Evolutionary conservation across 495 filamentous ascomycete species (phyloP).

Genomic region (Tuber brumale): DNA sequence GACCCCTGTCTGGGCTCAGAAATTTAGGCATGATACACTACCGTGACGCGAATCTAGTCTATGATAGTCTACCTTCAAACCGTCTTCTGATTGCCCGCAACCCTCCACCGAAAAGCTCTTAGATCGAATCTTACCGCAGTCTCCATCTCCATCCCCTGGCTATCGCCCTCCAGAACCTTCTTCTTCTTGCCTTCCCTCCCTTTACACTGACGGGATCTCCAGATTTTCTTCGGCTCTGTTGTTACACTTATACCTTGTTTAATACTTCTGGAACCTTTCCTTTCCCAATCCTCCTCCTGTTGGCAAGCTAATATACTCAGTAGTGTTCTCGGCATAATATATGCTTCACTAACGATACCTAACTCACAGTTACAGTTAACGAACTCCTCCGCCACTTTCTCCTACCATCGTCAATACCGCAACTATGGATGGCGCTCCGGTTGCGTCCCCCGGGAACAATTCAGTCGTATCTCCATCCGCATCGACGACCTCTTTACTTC

Average conservation of each 20-base stretch:
- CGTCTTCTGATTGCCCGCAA: not conserved
- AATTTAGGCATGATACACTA: not conserved
- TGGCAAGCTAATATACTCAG: slow-evolving; percentile 6
- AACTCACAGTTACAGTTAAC: slow-evolving; percentile 13
- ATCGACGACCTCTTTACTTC: slow-evolving; percentile 29
- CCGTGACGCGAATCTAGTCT: not conserved
- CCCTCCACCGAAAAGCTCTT: not conserved
- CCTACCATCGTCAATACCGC: not conserved
- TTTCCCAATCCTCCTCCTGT: not conserved
- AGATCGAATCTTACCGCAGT: slow-evolving; percentile 17
- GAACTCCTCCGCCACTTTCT: slow-evolving; percentile 11
- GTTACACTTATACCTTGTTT: slow-evolving; percentile 14
- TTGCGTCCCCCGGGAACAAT: slow-evolving; percentile 18
- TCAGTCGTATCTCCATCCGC: slow-evolving; percentile 15
- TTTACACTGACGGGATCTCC: slow-evolving; percentile 8
- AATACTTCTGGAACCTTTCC: slow-evolving; percentile 12
- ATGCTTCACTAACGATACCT: slow-evolving; percentile 22
- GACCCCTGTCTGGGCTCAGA: not conserved
- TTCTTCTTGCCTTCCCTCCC: slow-evolving; percentile 12
- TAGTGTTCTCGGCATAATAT: slow-evolving; percentile 20
- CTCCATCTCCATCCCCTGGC: slow-evolving; percentile 4
- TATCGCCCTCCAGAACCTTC: slow-evolving; percentile 3
- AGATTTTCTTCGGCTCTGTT: slow-evolving; percentile 13
- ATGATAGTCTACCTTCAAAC: not conserved
- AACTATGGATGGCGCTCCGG: slow-evolving; percentile 34